Evolutionary conservation across 2,329 filamentous ascomycete genomes (phyloP).

Genomic region (Colletotrichum tofieldiae): DNA sequence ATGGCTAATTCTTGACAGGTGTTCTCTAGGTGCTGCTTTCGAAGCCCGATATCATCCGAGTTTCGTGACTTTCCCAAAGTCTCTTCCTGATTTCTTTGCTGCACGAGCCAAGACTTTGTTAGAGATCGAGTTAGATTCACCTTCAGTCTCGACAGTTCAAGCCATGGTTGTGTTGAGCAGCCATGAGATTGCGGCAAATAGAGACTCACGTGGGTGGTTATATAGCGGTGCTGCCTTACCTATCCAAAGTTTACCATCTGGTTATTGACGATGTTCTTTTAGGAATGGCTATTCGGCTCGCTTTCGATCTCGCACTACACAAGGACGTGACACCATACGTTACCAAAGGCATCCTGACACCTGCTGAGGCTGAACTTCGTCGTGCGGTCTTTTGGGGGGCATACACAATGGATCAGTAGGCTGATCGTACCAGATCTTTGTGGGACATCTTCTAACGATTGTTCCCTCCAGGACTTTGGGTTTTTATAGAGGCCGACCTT

Average conservation of each 20-base stretch:
- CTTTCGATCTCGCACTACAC: slow-evolving; percentile 49
- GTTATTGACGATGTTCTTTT: slow-evolving; percentile 45
- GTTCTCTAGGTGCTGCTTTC: slow-evolving; percentile 59
- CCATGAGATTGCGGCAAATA: slow-evolving; percentile 48
- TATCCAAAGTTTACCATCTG: neutral
- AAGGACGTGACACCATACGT: slow-evolving; percentile 48
- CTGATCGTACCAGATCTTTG: neutral
- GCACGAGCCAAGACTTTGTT: slow-evolving; percentile 47
- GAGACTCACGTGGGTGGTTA: slow-evolving; percentile 48
- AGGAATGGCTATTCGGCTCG: slow-evolving; percentile 50
- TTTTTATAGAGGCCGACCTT: slow-evolving; percentile 48
- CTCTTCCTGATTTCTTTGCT: slow-evolving; percentile 49
- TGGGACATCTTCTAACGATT: neutral
- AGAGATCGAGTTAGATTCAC: slow-evolving; percentile 49
- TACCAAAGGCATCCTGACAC: slow-evolving; percentile 44
- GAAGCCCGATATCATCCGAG: slow-evolving; percentile 59
- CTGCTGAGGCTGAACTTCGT: slow-evolving; percentile 48
- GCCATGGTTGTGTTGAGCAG: slow-evolving; percentile 48
- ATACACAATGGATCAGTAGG: slow-evolving; percentile 50
- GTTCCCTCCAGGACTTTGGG: slow-evolving; percentile 45
- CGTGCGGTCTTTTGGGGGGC: slow-evolving; percentile 51
- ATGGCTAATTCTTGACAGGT: slow-evolving; percentile 47
- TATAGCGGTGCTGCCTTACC: slow-evolving; percentile 45
- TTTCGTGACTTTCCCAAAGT: slow-evolving; percentile 54
- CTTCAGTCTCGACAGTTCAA: slow-evolving; percentile 48